Conservation (phyloP, 164 flowering plant genomes). For the Sedum album region DNA sequence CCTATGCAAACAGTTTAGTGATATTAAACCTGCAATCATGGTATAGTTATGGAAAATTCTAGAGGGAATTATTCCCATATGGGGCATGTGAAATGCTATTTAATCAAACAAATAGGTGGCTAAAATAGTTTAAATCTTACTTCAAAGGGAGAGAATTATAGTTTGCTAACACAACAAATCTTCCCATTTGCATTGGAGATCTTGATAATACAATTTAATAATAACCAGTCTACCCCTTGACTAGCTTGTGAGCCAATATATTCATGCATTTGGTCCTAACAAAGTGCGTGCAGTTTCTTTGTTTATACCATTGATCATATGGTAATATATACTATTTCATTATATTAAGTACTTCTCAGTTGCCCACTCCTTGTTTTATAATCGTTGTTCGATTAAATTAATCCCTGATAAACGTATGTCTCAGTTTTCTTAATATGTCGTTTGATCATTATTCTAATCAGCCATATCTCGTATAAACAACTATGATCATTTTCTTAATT, state of each 20-base stretch:
- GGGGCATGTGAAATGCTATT: slow-evolving; percentile 2
- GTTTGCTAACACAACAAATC: background rate
- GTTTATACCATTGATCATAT: slow-evolving; percentile 1
- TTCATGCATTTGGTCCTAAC: slow-evolving; percentile 5
- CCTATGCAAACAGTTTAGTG: background rate
- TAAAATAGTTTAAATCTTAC: background rate
- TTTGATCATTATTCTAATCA: background rate
- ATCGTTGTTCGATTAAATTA: background rate
- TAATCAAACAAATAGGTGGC: background rate
- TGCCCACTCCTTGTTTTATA: slow-evolving; percentile 2
- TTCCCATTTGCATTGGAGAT: slow-evolving; percentile 3
- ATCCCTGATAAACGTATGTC: background rate
- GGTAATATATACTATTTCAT: background rate
- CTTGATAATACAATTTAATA: background rate
- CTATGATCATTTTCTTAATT: background rate
- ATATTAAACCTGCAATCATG: background rate
- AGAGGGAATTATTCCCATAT: background rate
- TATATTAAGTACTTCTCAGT: background rate
- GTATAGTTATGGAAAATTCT: background rate
- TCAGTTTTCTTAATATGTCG: background rate
- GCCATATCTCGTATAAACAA: background rate
- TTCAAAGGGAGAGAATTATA: slow-evolving; percentile 1
- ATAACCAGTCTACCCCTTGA: background rate
- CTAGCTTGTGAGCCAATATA: background rate
- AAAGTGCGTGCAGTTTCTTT: background rate